phyloP scores from a whole-genome alignment of 768 basidiomycete genomes.

The Mycena belliarum region DNA sequence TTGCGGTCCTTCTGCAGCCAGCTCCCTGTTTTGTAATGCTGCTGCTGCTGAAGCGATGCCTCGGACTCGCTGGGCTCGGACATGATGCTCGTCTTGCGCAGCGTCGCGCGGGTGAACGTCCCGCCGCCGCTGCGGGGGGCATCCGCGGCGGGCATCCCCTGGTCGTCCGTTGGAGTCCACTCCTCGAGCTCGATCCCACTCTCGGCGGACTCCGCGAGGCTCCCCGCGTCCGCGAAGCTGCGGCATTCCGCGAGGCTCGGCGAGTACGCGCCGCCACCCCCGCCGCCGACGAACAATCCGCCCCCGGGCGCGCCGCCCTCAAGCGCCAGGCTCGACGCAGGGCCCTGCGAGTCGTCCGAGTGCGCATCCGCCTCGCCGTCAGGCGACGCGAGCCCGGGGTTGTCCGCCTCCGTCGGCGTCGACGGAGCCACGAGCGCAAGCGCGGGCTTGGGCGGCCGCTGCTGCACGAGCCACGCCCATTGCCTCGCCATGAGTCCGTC shows the following conservation, averaged over 20 bases:
- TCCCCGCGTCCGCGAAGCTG: neutral
- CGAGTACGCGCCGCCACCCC: neutral
- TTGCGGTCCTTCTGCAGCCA: conserved; percentile 12
- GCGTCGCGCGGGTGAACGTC: neutral
- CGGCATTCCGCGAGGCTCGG: neutral
- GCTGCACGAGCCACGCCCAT: conserved; percentile 22
- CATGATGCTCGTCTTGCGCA: conserved; percentile 5
- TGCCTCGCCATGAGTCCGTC: conserved; percentile 23
- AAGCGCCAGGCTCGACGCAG: neutral
- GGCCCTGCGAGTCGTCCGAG: conserved; percentile 14
- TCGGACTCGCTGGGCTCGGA: neutral
- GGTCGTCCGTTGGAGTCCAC: neutral
- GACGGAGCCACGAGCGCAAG: neutral
- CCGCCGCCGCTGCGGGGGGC: neutral
- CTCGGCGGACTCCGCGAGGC: neutral
- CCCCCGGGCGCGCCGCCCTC: neutral
- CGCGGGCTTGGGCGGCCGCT: neutral
- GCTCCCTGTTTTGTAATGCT: conserved; percentile 5
- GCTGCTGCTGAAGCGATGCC: neutral
- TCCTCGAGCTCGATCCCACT: conserved; percentile 1
- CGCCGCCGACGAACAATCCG: neutral
- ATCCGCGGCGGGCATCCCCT: neutral
- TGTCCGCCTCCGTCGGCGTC: neutral
- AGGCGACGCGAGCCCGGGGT: conserved; percentile 3
- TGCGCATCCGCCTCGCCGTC: neutral